phyloP scores from a whole-genome alignment of 139 green algal genomes.

The Coccomyxa sp. region DNA sequence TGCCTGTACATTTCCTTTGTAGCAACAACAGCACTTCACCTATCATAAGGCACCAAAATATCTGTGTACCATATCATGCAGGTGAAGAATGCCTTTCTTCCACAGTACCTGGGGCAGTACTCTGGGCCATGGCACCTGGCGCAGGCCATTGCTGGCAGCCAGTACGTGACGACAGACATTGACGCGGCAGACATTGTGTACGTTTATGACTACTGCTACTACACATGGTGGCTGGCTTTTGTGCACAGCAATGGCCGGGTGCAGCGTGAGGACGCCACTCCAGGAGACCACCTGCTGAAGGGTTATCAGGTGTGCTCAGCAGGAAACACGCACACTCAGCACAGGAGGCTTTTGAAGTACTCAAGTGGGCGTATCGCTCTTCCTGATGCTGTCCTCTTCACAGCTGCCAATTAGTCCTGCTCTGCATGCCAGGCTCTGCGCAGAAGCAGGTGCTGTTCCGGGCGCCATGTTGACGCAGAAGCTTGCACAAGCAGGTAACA shows the following conservation, averaged over 20 bases:
- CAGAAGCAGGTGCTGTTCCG: too few species aligned
- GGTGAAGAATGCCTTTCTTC: not conserved
- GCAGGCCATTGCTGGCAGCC: not conserved
- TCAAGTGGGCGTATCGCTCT: not conserved
- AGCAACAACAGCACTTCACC: too few species aligned
- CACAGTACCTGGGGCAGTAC: not conserved
- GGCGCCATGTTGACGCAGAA: too few species aligned
- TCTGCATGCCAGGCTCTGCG: too few species aligned
- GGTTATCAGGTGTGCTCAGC: not conserved
- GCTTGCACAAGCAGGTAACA: not conserved
- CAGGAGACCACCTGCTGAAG: not conserved
- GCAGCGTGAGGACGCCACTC: not conserved
- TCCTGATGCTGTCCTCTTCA: not conserved
- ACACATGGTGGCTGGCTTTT: conserved; percentile 2
- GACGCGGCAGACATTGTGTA: conserved; percentile 3
- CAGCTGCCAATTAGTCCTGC: not conserved
- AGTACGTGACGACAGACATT: not conserved
- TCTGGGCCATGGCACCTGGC: not conserved
- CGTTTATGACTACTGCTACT: not conserved
- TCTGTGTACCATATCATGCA: too few species aligned
- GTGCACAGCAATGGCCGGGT: not conserved
- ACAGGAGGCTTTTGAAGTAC: not conserved
- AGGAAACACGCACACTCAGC: not conserved
- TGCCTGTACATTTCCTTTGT: too few species aligned
- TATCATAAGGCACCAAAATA: too few species aligned